phyloP scores from a whole-genome alignment of 257 asterid genomes.

The Lavandula angustifolia region DNA sequence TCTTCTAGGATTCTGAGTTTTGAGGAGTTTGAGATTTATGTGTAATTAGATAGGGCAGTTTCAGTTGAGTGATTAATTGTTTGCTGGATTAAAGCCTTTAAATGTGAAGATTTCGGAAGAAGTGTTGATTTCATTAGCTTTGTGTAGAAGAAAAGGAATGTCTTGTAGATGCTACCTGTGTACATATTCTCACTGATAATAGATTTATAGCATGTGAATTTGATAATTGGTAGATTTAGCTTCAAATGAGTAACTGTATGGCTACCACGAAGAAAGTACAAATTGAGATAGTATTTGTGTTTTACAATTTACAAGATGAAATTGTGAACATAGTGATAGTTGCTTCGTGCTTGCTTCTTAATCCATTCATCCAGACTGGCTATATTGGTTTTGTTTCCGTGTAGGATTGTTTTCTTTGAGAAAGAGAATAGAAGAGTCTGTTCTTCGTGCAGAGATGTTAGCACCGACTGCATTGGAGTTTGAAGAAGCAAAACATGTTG shows the following conservation, averaged over 20 bases:
- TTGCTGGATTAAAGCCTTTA: neutral
- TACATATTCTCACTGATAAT: neutral
- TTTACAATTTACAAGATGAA: neutral
- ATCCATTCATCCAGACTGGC: conserved; percentile 10
- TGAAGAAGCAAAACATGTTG: conserved; percentile 58
- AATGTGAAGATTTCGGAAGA: neutral
- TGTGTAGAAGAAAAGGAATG: neutral
- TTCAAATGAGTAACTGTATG: conserved; percentile 3
- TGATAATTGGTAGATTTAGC: neutral
- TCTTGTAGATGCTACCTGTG: too few relatives aligned
- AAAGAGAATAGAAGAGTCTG: conserved; percentile 75
- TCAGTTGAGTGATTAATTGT: conserved; percentile 8
- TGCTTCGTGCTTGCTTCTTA: conserved; percentile 1
- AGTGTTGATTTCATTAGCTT: conserved; percentile 1
- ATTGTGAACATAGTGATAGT: neutral
- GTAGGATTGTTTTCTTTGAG: conserved; percentile 71
- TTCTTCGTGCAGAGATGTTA: conserved; percentile 74
- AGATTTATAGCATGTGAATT: neutral
- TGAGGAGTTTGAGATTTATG: neutral
- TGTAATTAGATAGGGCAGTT: conserved; percentile 2
- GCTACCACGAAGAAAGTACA: neutral
- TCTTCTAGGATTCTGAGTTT: conserved; percentile 7
- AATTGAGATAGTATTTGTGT: neutral
- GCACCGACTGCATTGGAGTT: conserved; percentile 67
- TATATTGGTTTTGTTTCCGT: conserved; percentile 14